Conservation (phyloP, 768 basidiomycete species). For the Boletus subcaerulescens region DNA sequence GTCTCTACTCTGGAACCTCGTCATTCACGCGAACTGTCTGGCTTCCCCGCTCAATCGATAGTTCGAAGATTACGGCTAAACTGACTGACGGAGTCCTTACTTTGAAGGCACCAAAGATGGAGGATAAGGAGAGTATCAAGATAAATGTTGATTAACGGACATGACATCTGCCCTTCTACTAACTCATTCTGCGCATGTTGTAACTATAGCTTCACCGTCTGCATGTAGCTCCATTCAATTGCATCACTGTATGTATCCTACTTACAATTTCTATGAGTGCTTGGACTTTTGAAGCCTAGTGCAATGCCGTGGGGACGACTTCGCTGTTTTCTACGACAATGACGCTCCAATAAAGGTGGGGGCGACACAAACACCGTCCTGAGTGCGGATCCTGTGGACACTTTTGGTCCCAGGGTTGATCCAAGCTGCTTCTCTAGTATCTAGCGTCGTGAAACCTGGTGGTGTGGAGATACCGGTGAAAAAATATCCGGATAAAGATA, state of each 20-base stretch:
- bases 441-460: conserved; percentile 83
- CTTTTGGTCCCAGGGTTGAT: conserved; percentile 76
- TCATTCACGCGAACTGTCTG: conserved; percentile 69
- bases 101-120: conserved; percentile 55
- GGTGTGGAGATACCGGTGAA: not conserved
- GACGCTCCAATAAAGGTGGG: conserved; percentile 85
- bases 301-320: no score
- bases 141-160: conserved; percentile 36
- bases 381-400: conserved; percentile 83
- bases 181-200: not conserved
- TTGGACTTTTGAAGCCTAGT: no score
- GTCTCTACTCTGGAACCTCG: conserved; percentile 52
- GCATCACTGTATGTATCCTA: no score
- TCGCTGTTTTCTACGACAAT: conserved; percentile 59
- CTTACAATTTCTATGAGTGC: no score
- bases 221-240: conserved; percentile 10
- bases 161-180: not conserved
- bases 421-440: conserved; percentile 82
- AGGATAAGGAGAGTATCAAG: conserved; percentile 53
- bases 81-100: conserved; percentile 69
- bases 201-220: not conserved
- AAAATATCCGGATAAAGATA: conserved; percentile 3
- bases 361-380: conserved; percentile 76
- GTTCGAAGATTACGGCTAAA: conserved; percentile 56
- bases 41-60: conserved; percentile 63